phyloP scores from a whole-genome alignment of 1,284 basidiomycete genomes.

The Malassezia furfur region DNA sequence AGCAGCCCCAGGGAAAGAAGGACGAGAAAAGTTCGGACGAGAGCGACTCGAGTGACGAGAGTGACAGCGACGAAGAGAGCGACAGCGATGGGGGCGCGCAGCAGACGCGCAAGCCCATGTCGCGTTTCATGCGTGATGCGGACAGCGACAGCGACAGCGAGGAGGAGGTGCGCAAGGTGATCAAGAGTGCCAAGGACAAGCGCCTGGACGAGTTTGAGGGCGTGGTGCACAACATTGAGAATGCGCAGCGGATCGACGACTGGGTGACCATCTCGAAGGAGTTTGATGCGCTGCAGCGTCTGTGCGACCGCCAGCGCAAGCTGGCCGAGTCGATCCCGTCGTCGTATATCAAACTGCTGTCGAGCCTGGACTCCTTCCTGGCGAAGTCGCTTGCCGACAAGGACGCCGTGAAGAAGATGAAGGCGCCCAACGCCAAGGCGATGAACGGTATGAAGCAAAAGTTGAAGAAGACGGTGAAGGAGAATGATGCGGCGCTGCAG shows the following conservation, averaged over 20 bases:
- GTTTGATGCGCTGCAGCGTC: constrained; percentile 86
- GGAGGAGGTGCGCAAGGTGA: constrained; percentile 62
- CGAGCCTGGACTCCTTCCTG: constrained; percentile 67
- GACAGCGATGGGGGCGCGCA: constrained; percentile 23
- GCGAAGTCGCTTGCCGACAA: constrained; percentile 65
- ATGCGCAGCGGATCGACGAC: constrained; percentile 82
- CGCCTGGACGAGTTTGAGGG: constrained; percentile 76
- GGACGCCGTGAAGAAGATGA: constrained; percentile 89
- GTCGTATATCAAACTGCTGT: constrained; percentile 70
- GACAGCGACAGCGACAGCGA: constrained; percentile 57
- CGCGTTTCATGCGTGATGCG: constrained; percentile 46
- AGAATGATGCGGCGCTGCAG: constrained; percentile 72
- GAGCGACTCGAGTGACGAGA: constrained; percentile 31
- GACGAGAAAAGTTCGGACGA: constrained; percentile 16
- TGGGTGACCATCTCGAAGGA: constrained; percentile 89
- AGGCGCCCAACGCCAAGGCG: constrained; percentile 83
- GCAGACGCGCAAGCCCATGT: constrained; percentile 33
- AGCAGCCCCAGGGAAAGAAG: constrained; percentile 26
- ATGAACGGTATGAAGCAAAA: constrained; percentile 96
- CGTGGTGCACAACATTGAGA: constrained; percentile 80
- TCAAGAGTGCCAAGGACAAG: constrained; percentile 78
- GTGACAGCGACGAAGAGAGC: constrained; percentile 26
- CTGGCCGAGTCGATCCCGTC: constrained; percentile 77
- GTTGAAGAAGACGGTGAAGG: constrained; percentile 79
- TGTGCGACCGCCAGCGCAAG: constrained; percentile 76